Evolutionary conservation across 352 stramenopile genomes (phyloP), one percentile per base, ranked within the genome.

Genomic region (Globisporangium emineosum): DNA sequence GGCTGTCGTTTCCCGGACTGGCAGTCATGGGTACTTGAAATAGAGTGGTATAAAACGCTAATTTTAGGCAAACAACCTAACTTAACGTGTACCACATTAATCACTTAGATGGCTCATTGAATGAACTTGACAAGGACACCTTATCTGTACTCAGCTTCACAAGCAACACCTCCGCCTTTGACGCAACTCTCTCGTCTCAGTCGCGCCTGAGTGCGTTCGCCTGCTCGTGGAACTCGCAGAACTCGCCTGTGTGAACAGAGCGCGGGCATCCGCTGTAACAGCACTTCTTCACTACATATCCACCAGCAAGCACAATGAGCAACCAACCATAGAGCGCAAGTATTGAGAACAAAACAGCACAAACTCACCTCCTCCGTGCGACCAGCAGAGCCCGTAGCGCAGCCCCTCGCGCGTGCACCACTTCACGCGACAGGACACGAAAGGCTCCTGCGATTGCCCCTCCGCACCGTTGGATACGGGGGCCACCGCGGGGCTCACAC

Each of bases 311-410:
- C 5, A 37, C 23, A 33, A 63, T 15, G n/a, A 40, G 7, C 10
- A 13, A 40, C 10, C 10, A 13, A 23, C 9, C 45, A 15, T 19
- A 19, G 3, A 29, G 3, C 12, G 6, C 0, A 25, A 23, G 9
- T 7, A 30, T 8, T 30, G n/a, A 7, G 59, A 7, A 6, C 27
- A 5, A 35, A 55, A 21, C 47, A 27, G 47, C n/a, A 30, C 51
- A 29, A 42, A 65, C 62, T 7, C 64, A 85, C 78, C 76, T 29
- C 78, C 78, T 17, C 78, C 76, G 50, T 86, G 76, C 4, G 66
- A 73, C 76, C 75, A 88, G 45, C 78, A 88, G 25, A 88, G 62
- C 9, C 78, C 78, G 56, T 74, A 71, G 55, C 72, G 76, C 57
- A 79, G 73, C n/a, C 70, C 72, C 49, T 59, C 40, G 5, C 73